These are phyloP conservation scores for Microcera coccophila DNA, from an alignment of 2,329 filamentous ascomycete genomes.

Conservation along the genomic window DNA sequence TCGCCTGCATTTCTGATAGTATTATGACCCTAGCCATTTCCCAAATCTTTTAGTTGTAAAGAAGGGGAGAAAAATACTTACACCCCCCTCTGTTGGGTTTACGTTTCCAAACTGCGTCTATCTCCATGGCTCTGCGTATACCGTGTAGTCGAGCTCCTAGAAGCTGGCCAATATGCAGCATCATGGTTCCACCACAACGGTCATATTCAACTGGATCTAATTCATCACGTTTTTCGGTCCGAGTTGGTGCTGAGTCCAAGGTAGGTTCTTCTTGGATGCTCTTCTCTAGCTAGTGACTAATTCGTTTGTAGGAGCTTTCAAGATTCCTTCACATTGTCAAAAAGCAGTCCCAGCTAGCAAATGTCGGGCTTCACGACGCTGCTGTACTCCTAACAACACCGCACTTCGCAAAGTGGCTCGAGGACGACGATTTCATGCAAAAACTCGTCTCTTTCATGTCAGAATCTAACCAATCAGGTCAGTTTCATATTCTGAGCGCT, in stretches of 20 bases:
- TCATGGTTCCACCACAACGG: conserved; percentile 15
- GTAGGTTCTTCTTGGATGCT: conserved; percentile 2
- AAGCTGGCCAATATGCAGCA: conserved; percentile 15
- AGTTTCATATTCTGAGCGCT: conserved; percentile 49
- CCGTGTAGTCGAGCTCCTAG: conserved; percentile 15
- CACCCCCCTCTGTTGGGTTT: too few relatives aligned
- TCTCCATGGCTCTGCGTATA: conserved; percentile 22
- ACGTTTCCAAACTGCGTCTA: too few relatives aligned
- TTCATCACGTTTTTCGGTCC: conserved; percentile 20
- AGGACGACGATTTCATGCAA: conserved; percentile 41
- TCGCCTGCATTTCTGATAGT: too few relatives aligned
- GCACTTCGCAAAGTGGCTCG: conserved; percentile 45
- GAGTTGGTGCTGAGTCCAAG: conserved; percentile 13
- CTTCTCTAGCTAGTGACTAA: conserved; percentile 7
- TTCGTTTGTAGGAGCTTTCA: conserved; percentile 13
- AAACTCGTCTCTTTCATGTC: conserved; percentile 45
- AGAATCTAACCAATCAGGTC: conserved; percentile 35
- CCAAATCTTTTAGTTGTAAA: too few relatives aligned
- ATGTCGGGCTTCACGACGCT: conserved; percentile 34
- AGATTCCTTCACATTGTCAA: conserved; percentile 16
- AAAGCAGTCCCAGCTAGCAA: conserved; percentile 24
- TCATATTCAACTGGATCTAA: conserved; percentile 15
- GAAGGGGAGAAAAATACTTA: too few relatives aligned
- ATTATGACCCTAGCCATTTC: too few relatives aligned
- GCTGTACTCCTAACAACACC: conserved; percentile 50